Conservation (phyloP, 495 filamentous ascomycete genomes). For the Hypoxylon fragiforme region DNA sequence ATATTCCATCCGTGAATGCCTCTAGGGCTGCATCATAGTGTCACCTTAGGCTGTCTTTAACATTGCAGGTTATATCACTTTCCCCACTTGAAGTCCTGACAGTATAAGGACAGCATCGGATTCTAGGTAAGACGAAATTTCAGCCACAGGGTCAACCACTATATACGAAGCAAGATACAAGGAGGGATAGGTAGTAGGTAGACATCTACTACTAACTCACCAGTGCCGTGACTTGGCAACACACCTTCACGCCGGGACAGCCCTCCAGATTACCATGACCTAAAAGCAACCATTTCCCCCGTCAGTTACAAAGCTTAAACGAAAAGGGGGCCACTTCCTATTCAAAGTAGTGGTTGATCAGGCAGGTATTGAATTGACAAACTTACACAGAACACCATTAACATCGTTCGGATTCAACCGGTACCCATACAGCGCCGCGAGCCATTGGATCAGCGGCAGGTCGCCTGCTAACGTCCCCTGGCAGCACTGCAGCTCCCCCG, state of each 20-base stretch:
- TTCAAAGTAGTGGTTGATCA: too few species aligned
- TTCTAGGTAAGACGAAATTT: slow-evolving; percentile 11
- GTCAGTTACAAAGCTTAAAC: too few species aligned
- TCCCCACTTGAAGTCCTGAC: slow-evolving; percentile 17
- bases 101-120: slow-evolving; percentile 34
- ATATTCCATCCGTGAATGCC: too few species aligned
- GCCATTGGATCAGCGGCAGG: slow-evolving; percentile 31
- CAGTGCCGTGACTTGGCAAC: slow-evolving; percentile 40
- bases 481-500: slow-evolving; percentile 39
- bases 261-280: slow-evolving; percentile 15
- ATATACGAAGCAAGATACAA: background rate
- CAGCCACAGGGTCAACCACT: too few species aligned
- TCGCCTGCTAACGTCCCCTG: slow-evolving; percentile 37
- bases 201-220: slow-evolving; percentile 22
- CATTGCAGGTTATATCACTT: background rate
- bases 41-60: too few species aligned
- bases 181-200: background rate
- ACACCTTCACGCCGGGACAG: slow-evolving; percentile 36
- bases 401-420: slow-evolving; percentile 40
- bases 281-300: slow-evolving; percentile 2
- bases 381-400: slow-evolving; percentile 41
- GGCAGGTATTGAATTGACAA: background rate
- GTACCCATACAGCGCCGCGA: slow-evolving; percentile 32
- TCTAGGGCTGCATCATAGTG: too few species aligned
- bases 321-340: too few species aligned